Conservation (phyloP, 306 rosid species). For the Cucumis cinereus region DNA sequence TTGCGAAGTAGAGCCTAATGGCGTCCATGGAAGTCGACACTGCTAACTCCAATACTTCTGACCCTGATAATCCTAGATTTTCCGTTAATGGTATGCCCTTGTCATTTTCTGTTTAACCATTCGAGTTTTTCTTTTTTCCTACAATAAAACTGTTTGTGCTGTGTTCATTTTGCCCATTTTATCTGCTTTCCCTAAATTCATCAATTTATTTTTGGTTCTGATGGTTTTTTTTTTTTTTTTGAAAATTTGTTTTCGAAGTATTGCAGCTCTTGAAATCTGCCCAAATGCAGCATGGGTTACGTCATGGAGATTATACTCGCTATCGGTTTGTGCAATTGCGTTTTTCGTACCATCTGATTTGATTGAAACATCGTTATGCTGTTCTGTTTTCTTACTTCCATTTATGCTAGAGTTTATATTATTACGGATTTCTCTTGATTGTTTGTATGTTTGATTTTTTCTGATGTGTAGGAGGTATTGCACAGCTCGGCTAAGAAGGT, state of each 20-base stretch:
- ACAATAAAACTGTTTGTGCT: not conserved
- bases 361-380: not conserved
- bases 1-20: slow-evolving; percentile 35
- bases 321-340: slow-evolving; percentile 40
- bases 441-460: not conserved
- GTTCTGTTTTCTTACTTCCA: not conserved
- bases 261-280: slow-evolving; percentile 91
- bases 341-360: not conserved
- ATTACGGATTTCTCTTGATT: not conserved
- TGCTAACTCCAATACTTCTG: slow-evolving; percentile 31
- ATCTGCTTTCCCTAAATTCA: not conserved
- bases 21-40: slow-evolving; percentile 73
- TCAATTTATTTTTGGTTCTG: not conserved
- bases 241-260: slow-evolving; percentile 21
- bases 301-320: slow-evolving; percentile 89
- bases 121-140: not conserved
- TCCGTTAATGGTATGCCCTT: slow-evolving; percentile 53
- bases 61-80: slow-evolving; percentile 59
- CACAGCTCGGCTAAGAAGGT: slow-evolving; percentile 85
- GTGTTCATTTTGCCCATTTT: not conserved
- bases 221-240: not conserved
- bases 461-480: slow-evolving; percentile 66
- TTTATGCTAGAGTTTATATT: not conserved
- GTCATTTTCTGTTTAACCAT: not conserved
- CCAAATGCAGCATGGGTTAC: slow-evolving; percentile 94